These are phyloP conservation scores for Diaporthe citri DNA, from an alignment of 2,329 filamentous ascomycete genomes.

Conservation along the genomic window DNA sequence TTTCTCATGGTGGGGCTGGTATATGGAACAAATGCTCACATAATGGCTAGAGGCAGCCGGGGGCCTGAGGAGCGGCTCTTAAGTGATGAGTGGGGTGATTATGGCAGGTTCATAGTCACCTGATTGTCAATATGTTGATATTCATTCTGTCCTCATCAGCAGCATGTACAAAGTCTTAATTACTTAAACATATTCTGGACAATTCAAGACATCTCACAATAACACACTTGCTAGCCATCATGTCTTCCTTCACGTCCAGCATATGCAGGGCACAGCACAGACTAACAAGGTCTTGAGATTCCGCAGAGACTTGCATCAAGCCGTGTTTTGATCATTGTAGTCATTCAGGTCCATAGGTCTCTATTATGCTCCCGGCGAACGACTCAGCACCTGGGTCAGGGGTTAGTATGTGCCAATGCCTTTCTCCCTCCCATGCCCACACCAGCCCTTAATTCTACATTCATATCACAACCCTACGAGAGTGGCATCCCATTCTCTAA, in stretches of 20 bases:
- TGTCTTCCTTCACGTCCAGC: too few species aligned
- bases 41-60: not conserved
- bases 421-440: not conserved
- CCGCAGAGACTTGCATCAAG: not conserved
- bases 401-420: not conserved
- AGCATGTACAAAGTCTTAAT: not conserved
- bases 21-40: not conserved
- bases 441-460: not conserved
- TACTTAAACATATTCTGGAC: too few species aligned
- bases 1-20: not conserved
- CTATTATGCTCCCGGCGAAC: not conserved
- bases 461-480: not conserved
- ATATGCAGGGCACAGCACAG: not conserved
- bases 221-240: not conserved
- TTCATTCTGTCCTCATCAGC: not conserved
- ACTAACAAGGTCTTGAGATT: not conserved
- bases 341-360: not conserved
- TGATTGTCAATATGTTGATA: not conserved
- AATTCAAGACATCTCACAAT: not conserved
- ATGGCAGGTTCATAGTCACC: not conserved
- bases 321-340: not conserved
- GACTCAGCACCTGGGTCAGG: not conserved
- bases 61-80: not conserved
- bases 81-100: not conserved
- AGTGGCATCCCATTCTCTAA: not conserved